Conservation (phyloP, 2,329 filamentous ascomycete species). For the Metarhizium anisopliae region DNA sequence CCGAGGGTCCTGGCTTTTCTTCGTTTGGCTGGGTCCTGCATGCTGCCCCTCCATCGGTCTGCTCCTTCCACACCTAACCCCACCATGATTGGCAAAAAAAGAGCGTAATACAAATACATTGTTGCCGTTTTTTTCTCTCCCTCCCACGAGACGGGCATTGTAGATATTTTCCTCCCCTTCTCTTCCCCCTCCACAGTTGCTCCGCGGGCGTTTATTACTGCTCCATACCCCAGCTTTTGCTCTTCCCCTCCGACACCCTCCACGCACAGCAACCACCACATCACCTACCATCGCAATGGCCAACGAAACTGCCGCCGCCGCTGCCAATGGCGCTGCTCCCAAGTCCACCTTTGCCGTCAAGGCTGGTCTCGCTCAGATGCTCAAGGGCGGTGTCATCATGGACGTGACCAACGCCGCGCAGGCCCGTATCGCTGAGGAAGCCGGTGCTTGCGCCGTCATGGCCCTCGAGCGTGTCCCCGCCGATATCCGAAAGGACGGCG, state of each 20-base stretch:
- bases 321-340: conserved; percentile 24
- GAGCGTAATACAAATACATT: neutral
- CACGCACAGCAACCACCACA: neutral
- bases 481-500: conserved; percentile 86
- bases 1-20: neutral
- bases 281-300: conserved; percentile 16
- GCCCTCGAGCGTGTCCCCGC: conserved; percentile 94
- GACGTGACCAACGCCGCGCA: conserved; percentile 91
- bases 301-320: conserved; percentile 23
- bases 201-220: neutral
- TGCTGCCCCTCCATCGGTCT: neutral
- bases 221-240: neutral
- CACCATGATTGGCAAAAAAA: conserved; percentile 1
- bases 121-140: neutral
- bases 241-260: neutral
- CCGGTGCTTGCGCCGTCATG: conserved; percentile 95
- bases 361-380: conserved; percentile 90
- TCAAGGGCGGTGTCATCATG: conserved; percentile 99
- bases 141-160: neutral
- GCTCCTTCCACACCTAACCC: conserved; percentile 1
- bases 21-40: neutral
- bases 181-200: neutral
- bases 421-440: conserved; percentile 94
- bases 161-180: neutral
- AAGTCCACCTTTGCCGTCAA: conserved; percentile 74